Conservation (phyloP, 208 protist genomes). For the Lotmaria passim region DNA sequence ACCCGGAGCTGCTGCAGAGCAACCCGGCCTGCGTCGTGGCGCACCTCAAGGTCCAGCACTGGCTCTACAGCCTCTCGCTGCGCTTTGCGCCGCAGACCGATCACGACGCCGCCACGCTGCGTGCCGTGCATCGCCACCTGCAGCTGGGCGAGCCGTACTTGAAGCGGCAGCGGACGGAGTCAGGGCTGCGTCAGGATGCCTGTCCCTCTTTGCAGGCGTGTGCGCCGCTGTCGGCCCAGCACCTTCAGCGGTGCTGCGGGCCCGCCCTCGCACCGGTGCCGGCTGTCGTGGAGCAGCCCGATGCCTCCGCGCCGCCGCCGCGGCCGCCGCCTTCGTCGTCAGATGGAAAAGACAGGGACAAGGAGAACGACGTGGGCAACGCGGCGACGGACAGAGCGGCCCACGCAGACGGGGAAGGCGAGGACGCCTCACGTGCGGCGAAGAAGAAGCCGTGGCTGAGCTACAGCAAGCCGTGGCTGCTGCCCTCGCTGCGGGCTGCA, state of each 20-base stretch:
- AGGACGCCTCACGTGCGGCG: background rate
- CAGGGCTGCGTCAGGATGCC: background rate
- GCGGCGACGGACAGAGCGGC: background rate
- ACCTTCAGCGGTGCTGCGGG: slow-evolving; percentile 23
- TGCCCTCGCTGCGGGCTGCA: slow-evolving; percentile 39
- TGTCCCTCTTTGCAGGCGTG: slow-evolving; percentile 23
- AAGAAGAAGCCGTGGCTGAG: slow-evolving; percentile 60
- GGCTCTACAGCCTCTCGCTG: slow-evolving; percentile 62
- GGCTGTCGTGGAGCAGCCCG: slow-evolving; percentile 11
- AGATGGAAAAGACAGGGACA: background rate
- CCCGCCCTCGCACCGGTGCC: slow-evolving; percentile 22
- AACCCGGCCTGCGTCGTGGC: slow-evolving; percentile 44
- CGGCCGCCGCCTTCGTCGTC: background rate
- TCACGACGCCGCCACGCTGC: slow-evolving; percentile 55
- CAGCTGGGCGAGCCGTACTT: slow-evolving; percentile 60
- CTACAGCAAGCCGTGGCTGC: slow-evolving; percentile 69
- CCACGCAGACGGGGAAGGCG: background rate
- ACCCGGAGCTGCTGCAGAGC: slow-evolving; percentile 47
- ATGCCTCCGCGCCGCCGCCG: background rate
- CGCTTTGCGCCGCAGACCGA: slow-evolving; percentile 41
- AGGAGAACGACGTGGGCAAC: background rate
- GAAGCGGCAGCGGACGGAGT: slow-evolving; percentile 25
- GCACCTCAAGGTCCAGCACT: slow-evolving; percentile 82
- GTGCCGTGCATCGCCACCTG: slow-evolving; percentile 44
- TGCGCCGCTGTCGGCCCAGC: slow-evolving; percentile 9